Conservation (phyloP, 2,329 filamentous ascomycete species). For the Aspergillus intermedius region DNA sequence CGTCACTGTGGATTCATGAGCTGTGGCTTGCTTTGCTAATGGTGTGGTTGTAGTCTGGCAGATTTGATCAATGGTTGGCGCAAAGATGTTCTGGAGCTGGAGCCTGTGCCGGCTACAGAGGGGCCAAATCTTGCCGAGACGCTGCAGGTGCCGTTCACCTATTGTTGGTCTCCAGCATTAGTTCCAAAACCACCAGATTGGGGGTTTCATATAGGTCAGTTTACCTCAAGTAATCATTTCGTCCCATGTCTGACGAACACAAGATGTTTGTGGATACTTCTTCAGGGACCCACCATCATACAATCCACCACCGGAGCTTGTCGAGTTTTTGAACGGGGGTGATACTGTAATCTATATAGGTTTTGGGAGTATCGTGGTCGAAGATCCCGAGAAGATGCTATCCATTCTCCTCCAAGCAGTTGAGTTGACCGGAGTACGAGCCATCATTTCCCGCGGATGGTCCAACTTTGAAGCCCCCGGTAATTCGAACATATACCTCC, state of each 20-base stretch:
- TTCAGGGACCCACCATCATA: slow-evolving; percentile 33
- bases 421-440: slow-evolving; percentile 41
- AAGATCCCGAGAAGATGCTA: slow-evolving; percentile 42
- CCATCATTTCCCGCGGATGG: slow-evolving; percentile 52
- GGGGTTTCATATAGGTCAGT: slow-evolving; percentile 30
- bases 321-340: slow-evolving; percentile 41
- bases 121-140: slow-evolving; percentile 31
- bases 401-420: slow-evolving; percentile 44
- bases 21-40: no score
- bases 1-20: no score
- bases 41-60: slow-evolving; percentile 25
- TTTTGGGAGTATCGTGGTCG: slow-evolving; percentile 52
- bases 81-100: slow-evolving; percentile 31
- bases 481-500: slow-evolving; percentile 39
- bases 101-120: slow-evolving; percentile 31
- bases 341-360: slow-evolving; percentile 50
- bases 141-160: slow-evolving; percentile 38
- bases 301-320: slow-evolving; percentile 34
- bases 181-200: slow-evolving; percentile 39
- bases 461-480: slow-evolving; percentile 36
- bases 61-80: slow-evolving; percentile 43
- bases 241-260: background rate
- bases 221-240: background rate
- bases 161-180: slow-evolving; percentile 42
- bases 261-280: slow-evolving; percentile 43